Conservation (phyloP, 1,139 yeast genomes). For the Yamadazyma dendronema region DNA sequence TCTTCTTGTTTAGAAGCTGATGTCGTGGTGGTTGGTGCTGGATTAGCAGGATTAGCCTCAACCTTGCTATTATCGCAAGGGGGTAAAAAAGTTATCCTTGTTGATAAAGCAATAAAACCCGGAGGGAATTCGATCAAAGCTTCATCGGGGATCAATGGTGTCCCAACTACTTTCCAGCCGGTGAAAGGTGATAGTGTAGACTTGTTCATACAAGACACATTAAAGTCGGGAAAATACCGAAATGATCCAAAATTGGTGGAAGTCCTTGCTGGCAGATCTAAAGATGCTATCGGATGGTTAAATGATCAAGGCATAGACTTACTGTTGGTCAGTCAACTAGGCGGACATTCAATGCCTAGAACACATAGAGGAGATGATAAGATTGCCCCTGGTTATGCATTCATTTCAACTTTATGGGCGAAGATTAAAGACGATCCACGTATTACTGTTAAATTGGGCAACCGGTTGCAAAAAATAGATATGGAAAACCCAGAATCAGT, state of each 20-base stretch:
- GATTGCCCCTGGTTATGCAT: slow-evolving; percentile 39
- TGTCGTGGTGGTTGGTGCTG: slow-evolving; percentile 32
- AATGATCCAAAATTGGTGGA: slow-evolving; percentile 24
- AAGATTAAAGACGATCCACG: slow-evolving; percentile 14
- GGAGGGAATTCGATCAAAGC: slow-evolving; percentile 44
- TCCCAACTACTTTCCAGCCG: slow-evolving; percentile 29
- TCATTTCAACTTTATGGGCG: slow-evolving; percentile 26
- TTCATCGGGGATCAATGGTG: slow-evolving; percentile 42
- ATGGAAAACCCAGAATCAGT: slow-evolving; percentile 14
- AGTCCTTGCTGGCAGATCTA: slow-evolving; percentile 25
- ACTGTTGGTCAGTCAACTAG: slow-evolving; percentile 28
- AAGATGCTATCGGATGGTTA: slow-evolving; percentile 33
- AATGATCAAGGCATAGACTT: slow-evolving; percentile 25
- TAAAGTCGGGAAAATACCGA: slow-evolving; percentile 31
- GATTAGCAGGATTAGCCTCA: slow-evolving; percentile 38
- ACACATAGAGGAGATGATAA: slow-evolving; percentile 35
- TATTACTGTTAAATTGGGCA: slow-evolving; percentile 21
- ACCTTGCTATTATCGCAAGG: slow-evolving; percentile 23
- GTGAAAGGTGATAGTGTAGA: slow-evolving; percentile 23
- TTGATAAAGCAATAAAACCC: slow-evolving; percentile 29
- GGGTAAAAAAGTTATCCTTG: slow-evolving; percentile 25
- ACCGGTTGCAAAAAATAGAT: slow-evolving; percentile 20
- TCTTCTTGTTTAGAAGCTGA: not conserved
- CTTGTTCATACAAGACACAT: slow-evolving; percentile 27
- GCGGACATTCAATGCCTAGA: slow-evolving; percentile 38